Evolutionary conservation across 2,329 filamentous ascomycete species (phyloP), one percentile per base, ranked within the genome.

Genomic region (Hirsutella rhossiliensis): DNA sequence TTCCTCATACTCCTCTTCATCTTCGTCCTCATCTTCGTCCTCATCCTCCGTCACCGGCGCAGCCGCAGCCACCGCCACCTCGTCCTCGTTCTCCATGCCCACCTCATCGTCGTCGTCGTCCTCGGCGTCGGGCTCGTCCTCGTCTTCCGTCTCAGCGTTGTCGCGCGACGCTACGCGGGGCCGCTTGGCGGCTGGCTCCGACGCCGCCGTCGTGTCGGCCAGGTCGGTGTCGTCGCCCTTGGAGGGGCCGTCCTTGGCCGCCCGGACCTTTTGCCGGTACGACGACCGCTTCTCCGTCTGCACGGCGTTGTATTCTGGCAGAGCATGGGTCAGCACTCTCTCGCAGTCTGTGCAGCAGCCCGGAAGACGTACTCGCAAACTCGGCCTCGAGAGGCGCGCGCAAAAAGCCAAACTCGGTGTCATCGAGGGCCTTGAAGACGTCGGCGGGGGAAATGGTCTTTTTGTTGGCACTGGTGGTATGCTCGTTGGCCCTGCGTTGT

Each of bases 381-480:
- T 90, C 86, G 6, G 78, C 81, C 61, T 90, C 82, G 29, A 90
- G 67, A 30, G 78, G 71, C 45, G 69, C 69, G 13, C 76, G 75
- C 45, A 87, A 68, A 58, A 89, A 88, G n/a, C 71, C 72, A 41
- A 86, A 86, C 59, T 90, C 86, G 40, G 81, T 75, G 32, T 86
- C 81, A n/a, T 84, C 78, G 40, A 92, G 71, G 0, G 84, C 85
- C 41, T 80, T 78, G 56, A 89, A 80, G 36, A 92, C 83, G 57
- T 90, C 84, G 36, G 74, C 72, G 0, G 84, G 83, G 54, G 78
- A 74, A 53, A 92, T 83, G 0, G 84, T 90, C 67, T 89, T 89
- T 59, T 87, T 84, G 58, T 75, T 76, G n/a, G 73, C 72, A 41
- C 65, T 65, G 43, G 72, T 62, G 7, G 85, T 85, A 54, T 80